These are phyloP conservation scores for Fusarium ramigenum DNA, from an alignment of 2,329 filamentous ascomycete genomes.

Conservation along the genomic window DNA sequence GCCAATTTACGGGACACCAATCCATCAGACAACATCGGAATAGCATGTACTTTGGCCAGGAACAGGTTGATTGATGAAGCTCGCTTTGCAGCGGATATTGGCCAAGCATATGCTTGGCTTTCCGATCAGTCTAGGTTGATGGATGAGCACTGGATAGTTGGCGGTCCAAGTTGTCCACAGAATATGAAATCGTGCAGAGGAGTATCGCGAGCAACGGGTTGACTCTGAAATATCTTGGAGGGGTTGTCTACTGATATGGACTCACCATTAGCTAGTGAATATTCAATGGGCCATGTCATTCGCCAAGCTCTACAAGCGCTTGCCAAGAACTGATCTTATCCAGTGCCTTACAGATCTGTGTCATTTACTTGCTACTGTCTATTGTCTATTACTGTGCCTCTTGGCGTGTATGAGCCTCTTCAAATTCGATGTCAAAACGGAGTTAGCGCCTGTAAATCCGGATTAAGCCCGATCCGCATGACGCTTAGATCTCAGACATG, in stretches of 20 bases:
- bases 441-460: neutral
- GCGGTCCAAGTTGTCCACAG: too few species aligned
- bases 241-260: neutral
- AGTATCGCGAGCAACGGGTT: too few species aligned
- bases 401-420: neutral
- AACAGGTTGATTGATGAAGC: too few species aligned
- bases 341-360: rapidly evolving
- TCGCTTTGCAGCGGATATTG: too few species aligned
- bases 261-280: rapidly evolving
- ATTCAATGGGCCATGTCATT: neutral
- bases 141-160: too few species aligned
- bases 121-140: too few species aligned
- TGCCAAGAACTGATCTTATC: neutral
- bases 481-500: neutral
- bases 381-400: neutral
- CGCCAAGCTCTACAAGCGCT: rapidly evolving
- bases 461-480: neutral
- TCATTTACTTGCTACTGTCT: neutral
- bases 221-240: neutral
- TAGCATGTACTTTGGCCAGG: too few species aligned
- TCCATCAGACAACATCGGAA: too few species aligned
- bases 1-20: too few species aligned
- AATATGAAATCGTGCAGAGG: too few species aligned
- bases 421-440: neutral
- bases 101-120: too few species aligned